Evolutionary conservation across 1,284 basidiomycete genomes (phyloP).

Genomic region (Leccinum griseonigrum): DNA sequence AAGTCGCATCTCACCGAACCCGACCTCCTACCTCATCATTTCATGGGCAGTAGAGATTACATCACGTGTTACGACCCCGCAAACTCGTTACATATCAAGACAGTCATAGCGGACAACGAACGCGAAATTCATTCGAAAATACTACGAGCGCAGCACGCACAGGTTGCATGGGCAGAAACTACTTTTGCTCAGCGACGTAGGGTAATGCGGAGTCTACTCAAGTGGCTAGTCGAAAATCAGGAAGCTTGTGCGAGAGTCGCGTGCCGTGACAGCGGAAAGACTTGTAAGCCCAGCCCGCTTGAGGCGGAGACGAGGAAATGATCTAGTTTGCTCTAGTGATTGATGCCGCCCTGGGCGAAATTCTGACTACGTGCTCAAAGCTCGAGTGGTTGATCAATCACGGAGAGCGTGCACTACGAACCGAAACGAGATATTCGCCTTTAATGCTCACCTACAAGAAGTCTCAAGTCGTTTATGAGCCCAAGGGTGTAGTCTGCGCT

Average conservation of each 20-base stretch:
- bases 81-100: conserved; percentile 76
- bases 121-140: conserved; percentile 74
- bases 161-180: conserved; percentile 67
- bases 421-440: conserved; percentile 70
- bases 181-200: conserved; percentile 76
- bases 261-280: conserved; percentile 95
- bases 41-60: conserved; percentile 54
- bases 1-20: conserved; percentile 59
- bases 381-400: conserved; percentile 84
- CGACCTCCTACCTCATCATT: conserved; percentile 51
- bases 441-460: conserved; percentile 86
- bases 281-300: conserved; percentile 54
- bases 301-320: neutral
- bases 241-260: conserved; percentile 86
- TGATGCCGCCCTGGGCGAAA: conserved; percentile 88
- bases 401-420: conserved; percentile 72
- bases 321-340: conserved; percentile 52
- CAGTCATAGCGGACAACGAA: conserved; percentile 64
- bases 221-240: conserved; percentile 90
- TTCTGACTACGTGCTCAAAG: conserved; percentile 86
- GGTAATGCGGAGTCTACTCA: conserved; percentile 81
- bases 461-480: conserved; percentile 83
- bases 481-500: conserved; percentile 90
- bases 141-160: conserved; percentile 60
- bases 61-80: conserved; percentile 93